Evolutionary conservation across 2,329 filamentous ascomycete genomes (phyloP), one percentile per base, ranked within the genome.

Genomic region (Exophiala aquamarina): DNA sequence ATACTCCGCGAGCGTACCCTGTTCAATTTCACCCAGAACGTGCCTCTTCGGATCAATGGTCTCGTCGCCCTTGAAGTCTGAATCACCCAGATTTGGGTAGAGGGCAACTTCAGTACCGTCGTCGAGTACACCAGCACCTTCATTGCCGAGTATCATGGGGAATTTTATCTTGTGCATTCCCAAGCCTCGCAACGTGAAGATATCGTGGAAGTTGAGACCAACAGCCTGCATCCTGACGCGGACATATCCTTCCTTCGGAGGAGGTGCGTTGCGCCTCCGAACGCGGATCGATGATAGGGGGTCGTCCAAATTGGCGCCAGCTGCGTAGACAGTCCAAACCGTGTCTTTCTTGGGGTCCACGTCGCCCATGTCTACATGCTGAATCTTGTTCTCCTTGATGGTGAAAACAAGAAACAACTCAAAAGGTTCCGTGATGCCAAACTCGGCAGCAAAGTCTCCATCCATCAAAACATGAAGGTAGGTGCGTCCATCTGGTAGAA

Each of bases 31-130:
- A 9, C 46, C 46, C 23, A 53, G 42, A 8, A 53, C 50, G 19
- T 53, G 46, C 23, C 50, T 41, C n/a, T 41, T 38, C 18, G 46
- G 50, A 23, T 53, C 50, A 9, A 53, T 15, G 3, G 50, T 53
- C 23, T 53, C 50, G 11, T 53, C 47, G 17, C 50, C 46, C 40
- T 53, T 53, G 42, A 46, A 53, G 18, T 53, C 50, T 11, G 45
- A 32, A 19, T 53, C 50, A 9, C 46, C 46, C 13, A 53, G 17
- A 35, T 31, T 38, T 10, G 50, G 50, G 38, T 47, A 53, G 18
- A 53, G 23, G 32, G 50, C 45, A 23, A 53, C 28, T 39, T 49
- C 38, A 8, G 50, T 53, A 4, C 50, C 50, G 29, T 53, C 46
- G 4, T 53, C 50, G 14, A 53, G 39, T 4, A 53, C 20, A 15